Evolutionary conservation across 2,329 filamentous ascomycete species (phyloP).

Genomic region (Xylaria sp.): DNA sequence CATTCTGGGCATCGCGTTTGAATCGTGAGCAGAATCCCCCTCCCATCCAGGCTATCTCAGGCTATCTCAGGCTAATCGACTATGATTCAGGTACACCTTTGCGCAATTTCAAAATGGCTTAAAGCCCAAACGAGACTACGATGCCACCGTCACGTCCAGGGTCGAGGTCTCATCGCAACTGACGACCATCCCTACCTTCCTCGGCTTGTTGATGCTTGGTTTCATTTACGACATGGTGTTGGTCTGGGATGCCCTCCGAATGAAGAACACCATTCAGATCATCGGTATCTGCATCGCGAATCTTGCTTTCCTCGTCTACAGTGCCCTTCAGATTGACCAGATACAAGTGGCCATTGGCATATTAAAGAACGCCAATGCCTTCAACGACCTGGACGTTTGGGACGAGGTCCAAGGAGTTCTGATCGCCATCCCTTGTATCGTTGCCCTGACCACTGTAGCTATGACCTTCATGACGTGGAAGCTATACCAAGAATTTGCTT

Average conservation of each 20-base stretch:
- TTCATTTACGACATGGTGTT: slow-evolving; percentile 90
- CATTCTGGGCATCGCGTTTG: slow-evolving; percentile 77
- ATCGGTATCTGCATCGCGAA: slow-evolving; percentile 96
- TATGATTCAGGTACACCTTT: slow-evolving; percentile 75
- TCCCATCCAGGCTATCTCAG: slow-evolving; percentile 5
- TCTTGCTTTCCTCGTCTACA: slow-evolving; percentile 87
- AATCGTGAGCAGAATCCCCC: slow-evolving; percentile 67
- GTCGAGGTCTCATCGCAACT: slow-evolving; percentile 53
- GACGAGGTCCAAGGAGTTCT: slow-evolving; percentile 71
- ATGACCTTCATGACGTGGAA: slow-evolving; percentile 87
- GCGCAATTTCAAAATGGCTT: slow-evolving; percentile 76
- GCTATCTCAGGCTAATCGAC: slow-evolving; percentile 2
- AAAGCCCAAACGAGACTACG: slow-evolving; percentile 4
- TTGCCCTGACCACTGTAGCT: slow-evolving; percentile 72
- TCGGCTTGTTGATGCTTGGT: slow-evolving; percentile 95
- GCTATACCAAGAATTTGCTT: slow-evolving; percentile 96
- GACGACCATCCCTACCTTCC: slow-evolving; percentile 87
- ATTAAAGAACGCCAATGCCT: slow-evolving; percentile 50
- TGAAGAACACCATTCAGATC: slow-evolving; percentile 98
- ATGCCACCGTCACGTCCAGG: slow-evolving; percentile 20
- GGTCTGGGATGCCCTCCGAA: slow-evolving; percentile 87
- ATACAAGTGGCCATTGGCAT: slow-evolving; percentile 72
- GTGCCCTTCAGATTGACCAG: slow-evolving; percentile 89
- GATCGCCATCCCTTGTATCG: slow-evolving; percentile 81
- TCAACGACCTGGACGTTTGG: slow-evolving; percentile 64